A percentile compares a stretch with the other conserved stretches of the same genome.
Conservation (phyloP, 805 yeast genomes). For the Zygosaccharomyces bisporus region DNA sequence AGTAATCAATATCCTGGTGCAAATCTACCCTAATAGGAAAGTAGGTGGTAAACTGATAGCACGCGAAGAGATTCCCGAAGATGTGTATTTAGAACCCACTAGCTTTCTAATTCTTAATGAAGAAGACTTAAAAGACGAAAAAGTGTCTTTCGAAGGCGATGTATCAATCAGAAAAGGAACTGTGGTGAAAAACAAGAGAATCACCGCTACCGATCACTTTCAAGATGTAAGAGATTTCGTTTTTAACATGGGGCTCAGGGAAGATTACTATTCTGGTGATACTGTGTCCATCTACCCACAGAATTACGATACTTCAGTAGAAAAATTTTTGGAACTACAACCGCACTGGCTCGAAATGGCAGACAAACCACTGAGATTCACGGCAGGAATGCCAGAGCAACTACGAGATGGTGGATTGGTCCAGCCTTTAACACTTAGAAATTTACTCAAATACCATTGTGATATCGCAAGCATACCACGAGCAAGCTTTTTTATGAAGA, state of each 20-base stretch:
- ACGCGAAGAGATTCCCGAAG: slow-evolving; percentile 25
- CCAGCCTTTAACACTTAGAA: slow-evolving; percentile 60
- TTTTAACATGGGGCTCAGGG: slow-evolving; percentile 37
- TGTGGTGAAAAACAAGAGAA: slow-evolving; percentile 49
- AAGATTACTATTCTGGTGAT: slow-evolving; percentile 69
- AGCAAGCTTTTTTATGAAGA: slow-evolving; percentile 69
- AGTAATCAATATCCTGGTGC: slow-evolving; percentile 39
- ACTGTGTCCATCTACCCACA: slow-evolving; percentile 71
- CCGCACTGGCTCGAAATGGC: slow-evolving; percentile 66
- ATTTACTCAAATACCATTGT: slow-evolving; percentile 70
- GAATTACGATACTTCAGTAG: slow-evolving; percentile 62
- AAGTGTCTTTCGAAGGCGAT: slow-evolving; percentile 20
- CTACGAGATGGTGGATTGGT: slow-evolving; percentile 59
- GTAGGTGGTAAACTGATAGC: slow-evolving; percentile 18
- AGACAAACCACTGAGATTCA: slow-evolving; percentile 44
- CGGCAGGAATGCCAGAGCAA: slow-evolving; percentile 29
- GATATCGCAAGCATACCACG: slow-evolving; percentile 83
- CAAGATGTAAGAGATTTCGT: slow-evolving; percentile 79
- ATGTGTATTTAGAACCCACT: slow-evolving; percentile 30
- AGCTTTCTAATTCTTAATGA: slow-evolving; percentile 19
- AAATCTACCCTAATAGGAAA: slow-evolving; percentile 37
- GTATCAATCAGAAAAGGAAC: slow-evolving; percentile 38
- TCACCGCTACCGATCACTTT: slow-evolving; percentile 72
- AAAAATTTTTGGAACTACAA: slow-evolving; percentile 61
- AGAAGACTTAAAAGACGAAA: not conserved